A percentile compares a stretch with the other conserved stretches of the same genome.
phyloP scores from a whole-genome alignment of 2,329 filamentous ascomycete species.

The Penicillium concentricum region DNA sequence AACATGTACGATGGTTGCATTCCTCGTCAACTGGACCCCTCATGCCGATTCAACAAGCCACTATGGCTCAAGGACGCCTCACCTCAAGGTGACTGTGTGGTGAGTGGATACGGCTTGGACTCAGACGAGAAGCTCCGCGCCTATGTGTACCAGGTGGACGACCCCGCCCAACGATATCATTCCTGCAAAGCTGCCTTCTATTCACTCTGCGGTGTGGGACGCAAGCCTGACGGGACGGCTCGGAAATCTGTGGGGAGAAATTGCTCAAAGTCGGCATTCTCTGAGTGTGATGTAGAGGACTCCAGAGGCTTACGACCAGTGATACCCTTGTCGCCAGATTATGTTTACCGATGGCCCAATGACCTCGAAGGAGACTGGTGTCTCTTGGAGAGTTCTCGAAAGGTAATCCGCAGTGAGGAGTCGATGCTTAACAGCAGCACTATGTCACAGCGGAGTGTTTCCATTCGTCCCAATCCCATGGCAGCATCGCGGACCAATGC shows the following conservation, averaged over 20 bases:
- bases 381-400: conserved; percentile 21
- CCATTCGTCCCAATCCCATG: conserved; percentile 28
- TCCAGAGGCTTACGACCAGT: conserved; percentile 45
- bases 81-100: conserved; percentile 48
- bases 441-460: conserved; percentile 28
- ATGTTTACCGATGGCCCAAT: conserved; percentile 47
- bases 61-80: conserved; percentile 45
- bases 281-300: conserved; percentile 49
- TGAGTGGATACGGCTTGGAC: conserved; percentile 45
- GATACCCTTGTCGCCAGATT: conserved; percentile 46
- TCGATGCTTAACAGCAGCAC: conserved; percentile 28
- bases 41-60: conserved; percentile 41
- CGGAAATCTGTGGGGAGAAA: conserved; percentile 47
- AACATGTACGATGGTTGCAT: conserved; percentile 51
- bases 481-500: conserved; percentile 38
- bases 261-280: conserved; percentile 46
- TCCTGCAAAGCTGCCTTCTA: conserved; percentile 46
- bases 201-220: conserved; percentile 46
- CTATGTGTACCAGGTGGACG: conserved; percentile 38
- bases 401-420: conserved; percentile 24
- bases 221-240: conserved; percentile 40
- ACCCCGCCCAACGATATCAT: conserved; percentile 38
- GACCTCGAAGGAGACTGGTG: conserved; percentile 45
- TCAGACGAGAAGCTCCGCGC: conserved; percentile 39
- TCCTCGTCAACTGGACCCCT: conserved; percentile 43